Evolutionary conservation across 2,329 filamentous ascomycete genomes (phyloP), one percentile per base, ranked within the genome.

Genomic region (Exophiala aquamarina): DNA sequence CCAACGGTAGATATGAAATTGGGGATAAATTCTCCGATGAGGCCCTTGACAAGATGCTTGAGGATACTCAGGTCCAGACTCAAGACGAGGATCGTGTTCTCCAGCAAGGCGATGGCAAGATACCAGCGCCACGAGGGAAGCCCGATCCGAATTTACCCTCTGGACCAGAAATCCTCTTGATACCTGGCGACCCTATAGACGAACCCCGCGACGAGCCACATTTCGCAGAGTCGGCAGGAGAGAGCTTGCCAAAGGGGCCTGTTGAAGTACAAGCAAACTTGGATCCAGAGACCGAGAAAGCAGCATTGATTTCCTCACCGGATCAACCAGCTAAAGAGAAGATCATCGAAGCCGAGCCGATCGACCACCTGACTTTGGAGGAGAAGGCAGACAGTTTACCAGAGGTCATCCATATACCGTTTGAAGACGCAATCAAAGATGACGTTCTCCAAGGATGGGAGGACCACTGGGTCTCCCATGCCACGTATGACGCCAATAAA

Each of bases 401-500:
- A 2, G 52, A 55, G 20, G 40, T 55, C 23, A 33, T 55, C 19
- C 49, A 48, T 17, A 49, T 55, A 4, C 48, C 52, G 3, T 47
- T 55, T 23, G 52, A 55, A 31, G 42, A 47, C 10, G 43, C 49
- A n/a, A 43, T 52, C 20, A 46, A 42, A 36, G 46, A 49, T 34
- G 39, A 49, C 14, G 49, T 49, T 15, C 36, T 52, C 18, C 38
- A 52, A n/a, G 52, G 52, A 5, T 55, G 52, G 52, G 52, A 55
- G 36, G 52, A 55, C 37, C 44, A 49, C 6, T 55, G 52, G 52
- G 34, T 55, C 23, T 36, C 41, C 19, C 23, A 48, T n/a, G 52
- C 35, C 8, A 46, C 34, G 9, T 55, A 49, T 40, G 45, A 55
- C 15, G 17, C 14, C 13, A 42, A 52, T 14, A 50, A 40, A 42